Evolutionary conservation across 108 stramenopile species (phyloP), one percentile per base, ranked within the genome.

Genomic region (Cylindrotheca fusiformis): DNA sequence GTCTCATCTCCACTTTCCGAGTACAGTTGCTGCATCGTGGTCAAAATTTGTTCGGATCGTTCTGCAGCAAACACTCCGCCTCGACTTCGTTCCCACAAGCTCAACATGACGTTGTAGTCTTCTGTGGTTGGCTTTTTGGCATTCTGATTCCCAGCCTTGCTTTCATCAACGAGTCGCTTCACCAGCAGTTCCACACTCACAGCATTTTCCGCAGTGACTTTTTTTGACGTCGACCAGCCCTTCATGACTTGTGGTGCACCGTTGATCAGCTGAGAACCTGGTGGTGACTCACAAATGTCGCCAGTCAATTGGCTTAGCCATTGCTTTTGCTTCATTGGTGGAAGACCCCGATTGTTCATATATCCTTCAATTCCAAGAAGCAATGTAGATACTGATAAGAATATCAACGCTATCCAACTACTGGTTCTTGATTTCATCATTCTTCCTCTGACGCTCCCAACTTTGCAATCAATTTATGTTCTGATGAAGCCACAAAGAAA

Each of bases 161-260:
- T 61, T 62, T 93, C 91, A 32, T 84, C 87, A 48, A 89, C 71
- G 48, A 93, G 70, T 52, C 91, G 76, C 47, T 87, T 86, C 27
- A 93, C 52, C 3, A 93, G 55, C 3, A 63, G 59, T 64, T 93
- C 91, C 2, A 85, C 70, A 2, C 77, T 75, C 48, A 93, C 59
- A 12, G 91, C 85, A 32, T 76, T 65, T 59, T 86, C 84, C 56
- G 52, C 54, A 36, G 58, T 68, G 29, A 12, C 31, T 8, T 48
- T 36, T 32, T 36, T 31, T 12, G 50, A 63, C 50, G 30, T 63
- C 4, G 81, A 70, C 90, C 90, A 91, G 14, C 84, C 90, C 2
- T 75, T 72, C 78, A 91, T 83, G 31, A 91, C 60, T 63, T 76
- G 55, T 24, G 77, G 84, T n/a, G 70, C 65, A 10, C 67, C 51